Conservation (phyloP, 2,329 filamentous ascomycete species). For the Ophiocordyceps robertsii region DNA sequence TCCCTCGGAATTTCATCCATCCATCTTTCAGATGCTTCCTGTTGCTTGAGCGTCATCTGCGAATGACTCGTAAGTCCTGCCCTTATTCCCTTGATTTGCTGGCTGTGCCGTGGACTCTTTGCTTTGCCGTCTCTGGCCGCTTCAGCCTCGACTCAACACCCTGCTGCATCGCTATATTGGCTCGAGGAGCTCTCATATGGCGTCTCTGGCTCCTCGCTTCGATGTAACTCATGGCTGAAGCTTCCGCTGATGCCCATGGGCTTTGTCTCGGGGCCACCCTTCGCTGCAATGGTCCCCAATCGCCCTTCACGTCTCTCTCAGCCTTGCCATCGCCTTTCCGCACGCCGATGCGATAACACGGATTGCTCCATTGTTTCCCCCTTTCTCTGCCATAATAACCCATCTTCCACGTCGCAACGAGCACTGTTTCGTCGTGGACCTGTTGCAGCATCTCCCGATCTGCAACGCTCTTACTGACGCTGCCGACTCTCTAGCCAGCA, state of each 20-base stretch:
- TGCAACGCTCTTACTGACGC: slow-evolving; percentile 18
- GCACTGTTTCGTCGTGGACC: slow-evolving; percentile 9
- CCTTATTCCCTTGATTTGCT: slow-evolving; percentile 12
- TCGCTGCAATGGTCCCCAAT: slow-evolving; percentile 24
- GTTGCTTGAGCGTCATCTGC: slow-evolving; percentile 26
- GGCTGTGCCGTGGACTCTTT: slow-evolving; percentile 17
- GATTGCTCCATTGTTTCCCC: slow-evolving; percentile 17
- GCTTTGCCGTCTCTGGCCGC: slow-evolving; percentile 22
- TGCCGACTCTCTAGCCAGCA: slow-evolving; percentile 28
- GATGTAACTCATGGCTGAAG: slow-evolving; percentile 22
- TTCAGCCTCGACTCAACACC: slow-evolving; percentile 18
- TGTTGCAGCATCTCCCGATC: slow-evolving; percentile 6
- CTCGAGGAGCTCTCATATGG: slow-evolving; percentile 12
- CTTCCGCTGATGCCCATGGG: slow-evolving; percentile 17
- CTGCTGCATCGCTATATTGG: slow-evolving; percentile 20
- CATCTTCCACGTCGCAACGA: slow-evolving; percentile 15
- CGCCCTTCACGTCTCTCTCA: slow-evolving; percentile 28
- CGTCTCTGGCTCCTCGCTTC: slow-evolving; percentile 11
- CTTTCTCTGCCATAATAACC: slow-evolving; percentile 5
- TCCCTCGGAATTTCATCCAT: slow-evolving; percentile 10
- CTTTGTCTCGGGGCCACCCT: slow-evolving; percentile 7
- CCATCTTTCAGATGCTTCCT: slow-evolving; percentile 11
- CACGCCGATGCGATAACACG: slow-evolving; percentile 29
- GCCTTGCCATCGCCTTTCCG: slow-evolving; percentile 33
- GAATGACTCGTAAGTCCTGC: slow-evolving; percentile 37